Conservation (phyloP, 2,329 filamentous ascomycete species). For the Nemania sp. region DNA sequence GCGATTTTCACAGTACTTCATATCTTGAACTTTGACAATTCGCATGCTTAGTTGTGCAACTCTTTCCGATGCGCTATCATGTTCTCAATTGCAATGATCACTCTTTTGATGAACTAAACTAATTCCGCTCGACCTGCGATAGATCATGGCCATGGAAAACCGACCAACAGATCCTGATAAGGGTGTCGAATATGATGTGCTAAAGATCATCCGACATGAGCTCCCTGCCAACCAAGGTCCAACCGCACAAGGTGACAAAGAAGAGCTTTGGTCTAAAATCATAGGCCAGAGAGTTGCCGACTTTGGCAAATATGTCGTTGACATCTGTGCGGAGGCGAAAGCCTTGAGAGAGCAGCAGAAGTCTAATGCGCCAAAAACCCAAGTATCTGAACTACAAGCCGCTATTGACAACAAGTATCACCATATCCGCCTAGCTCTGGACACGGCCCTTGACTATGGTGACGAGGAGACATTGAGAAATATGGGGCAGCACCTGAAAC, state of each 20-base stretch:
- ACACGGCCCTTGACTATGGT: conserved; percentile 57
- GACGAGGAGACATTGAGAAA: conserved; percentile 61
- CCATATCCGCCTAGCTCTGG: conserved; percentile 54
- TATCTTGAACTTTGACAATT: too few relatives aligned
- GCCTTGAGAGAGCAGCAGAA: conserved; percentile 42
- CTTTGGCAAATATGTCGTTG: conserved; percentile 53
- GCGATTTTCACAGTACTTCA: too few relatives aligned
- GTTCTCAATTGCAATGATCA: too few relatives aligned
- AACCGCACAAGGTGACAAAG: conserved; percentile 27
- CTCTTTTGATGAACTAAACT: conserved; percentile 3
- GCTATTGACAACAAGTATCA: conserved; percentile 51
- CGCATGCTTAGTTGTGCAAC: too few relatives aligned
- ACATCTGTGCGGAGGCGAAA: conserved; percentile 19
- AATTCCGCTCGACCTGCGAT: neutral
- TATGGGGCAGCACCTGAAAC: conserved; percentile 59
- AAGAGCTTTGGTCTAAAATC: conserved; percentile 41
- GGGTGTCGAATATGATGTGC: conserved; percentile 34
- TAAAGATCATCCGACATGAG: conserved; percentile 36
- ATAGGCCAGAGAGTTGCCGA: conserved; percentile 40
- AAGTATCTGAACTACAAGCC: conserved; percentile 40
- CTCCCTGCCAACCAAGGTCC: conserved; percentile 28
- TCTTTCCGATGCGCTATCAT: too few relatives aligned
- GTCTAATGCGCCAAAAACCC: conserved; percentile 34
- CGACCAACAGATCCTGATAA: conserved; percentile 32
- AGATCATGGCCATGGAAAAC: conserved; percentile 27